Base-by-base conservation (phyloP, 2,329 filamentous ascomycete species). In the Penicillium sp. region DNA sequence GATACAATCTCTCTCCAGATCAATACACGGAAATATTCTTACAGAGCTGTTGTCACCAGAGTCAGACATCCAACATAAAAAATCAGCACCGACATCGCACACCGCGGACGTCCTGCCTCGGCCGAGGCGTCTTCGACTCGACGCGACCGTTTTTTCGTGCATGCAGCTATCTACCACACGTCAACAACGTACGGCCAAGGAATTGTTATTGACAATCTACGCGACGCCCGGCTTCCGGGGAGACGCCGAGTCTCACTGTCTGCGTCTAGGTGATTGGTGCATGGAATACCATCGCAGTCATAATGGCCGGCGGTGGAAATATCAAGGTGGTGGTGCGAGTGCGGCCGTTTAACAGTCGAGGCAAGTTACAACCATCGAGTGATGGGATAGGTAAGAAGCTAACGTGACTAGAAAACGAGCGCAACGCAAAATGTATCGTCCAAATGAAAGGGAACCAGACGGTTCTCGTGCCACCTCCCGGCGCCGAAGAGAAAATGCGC, bases 271-370 rank as follows among this genome's bases (percentile, higher is more conserved):
- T 45, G 18, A 33, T 18, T 21, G 61, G 69, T 73, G 64, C 62
- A 74, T 74, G 72, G 71, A 68, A 66, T 55, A 69, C 65, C 23
- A n/a, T 47, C 47, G 38, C 21, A 60, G 60, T 45, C 64, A 74
- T 64, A 57, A 90, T 90, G 87, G 82, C 83, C 66, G 90, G 90
- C 69, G 91, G 89, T 77, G 92, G 94, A 71, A 99, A 99, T 72
- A 99, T 99, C 76, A 99, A 99, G 87, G 94, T 99, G 79, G 94
- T 99, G 81, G 94, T 99, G 80, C 86, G 94, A 79, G 87, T 89
- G 67, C 86, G 94, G 72, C 94, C 94, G 51, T 99, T 99, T 79
- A 99, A 99, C 75, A 86, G 85, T 69, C 86, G 92, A 93, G 91
- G 91, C 93, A 81, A 71, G 71, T 67, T 42, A 8, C 24, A 2